Base-by-base conservation (phyloP, 2,329 filamentous ascomycete genomes). In the Fusarium buxicola region DNA sequence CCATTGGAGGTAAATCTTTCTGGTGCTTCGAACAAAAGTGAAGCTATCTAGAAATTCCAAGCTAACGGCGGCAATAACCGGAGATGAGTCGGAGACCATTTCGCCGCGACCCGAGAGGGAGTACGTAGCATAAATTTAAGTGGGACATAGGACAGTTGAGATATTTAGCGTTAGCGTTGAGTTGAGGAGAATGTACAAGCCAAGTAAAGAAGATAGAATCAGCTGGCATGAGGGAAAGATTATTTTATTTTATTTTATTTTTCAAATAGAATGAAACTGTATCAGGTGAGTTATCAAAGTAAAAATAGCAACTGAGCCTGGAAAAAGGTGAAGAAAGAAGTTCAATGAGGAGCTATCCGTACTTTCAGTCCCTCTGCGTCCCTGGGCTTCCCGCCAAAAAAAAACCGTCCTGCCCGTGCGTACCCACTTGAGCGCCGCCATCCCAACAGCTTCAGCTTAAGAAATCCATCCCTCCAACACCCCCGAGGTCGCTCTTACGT, bases 361-460 rank as follows among this genome's bases (percentile, higher is more conserved):
- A 21, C 21, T 35, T 54, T 68, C 39, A 60, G 48, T 59, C 51
- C 27, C 18, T 28, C 51, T 35, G n/a, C 41, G 41, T 32, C 39
- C 38, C 49, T 41, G 40, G 30, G 35, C 16, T 59, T 63, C 67
- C 68, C 66, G 68, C 67, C 68, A 74, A 74, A 74, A 74, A 69
- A 72, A 75, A 75, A 69, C 63, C 43, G 35, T 35, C 58, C 39
- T 69, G 60, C 55, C 66, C 66, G 67, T 72, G 63, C 68, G 53
- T 66, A 45, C 55, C 71, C 68, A 65, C 63, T 66, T 59, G 61
- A 65, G 68, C 69, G 71, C 71, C 68, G 60, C 55, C 49, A 71
- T 65, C 72, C 73, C 74, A 75, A 76, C 74, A 74, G 66, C 71
- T 70, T 69, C 64, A 64, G 40, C 66, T 69, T 60, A 68, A 50